A percentile compares a stretch with the other conserved stretches of the same genome.
phyloP scores from a whole-genome alignment of 2,329 filamentous ascomycete genomes.

The Hysterium pulicare region DNA sequence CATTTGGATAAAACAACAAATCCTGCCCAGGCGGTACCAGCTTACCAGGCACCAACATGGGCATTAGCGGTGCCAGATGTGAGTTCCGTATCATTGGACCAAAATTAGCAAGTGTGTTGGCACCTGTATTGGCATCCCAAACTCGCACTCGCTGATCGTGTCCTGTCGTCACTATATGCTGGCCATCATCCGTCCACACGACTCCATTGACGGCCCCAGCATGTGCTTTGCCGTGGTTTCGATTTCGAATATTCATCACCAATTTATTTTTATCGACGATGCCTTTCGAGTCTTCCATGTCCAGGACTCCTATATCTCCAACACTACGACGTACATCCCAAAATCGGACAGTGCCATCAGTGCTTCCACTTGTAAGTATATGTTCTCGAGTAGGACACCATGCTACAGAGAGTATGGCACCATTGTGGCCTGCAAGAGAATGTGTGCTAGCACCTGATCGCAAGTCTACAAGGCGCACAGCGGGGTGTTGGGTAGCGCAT shows the following conservation, averaged over 20 bases:
- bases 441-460: conserved; percentile 69
- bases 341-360: conserved; percentile 76
- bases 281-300: conserved; percentile 79
- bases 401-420: conserved; percentile 57
- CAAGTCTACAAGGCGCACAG: conserved; percentile 81
- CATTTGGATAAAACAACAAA: conserved; percentile 75
- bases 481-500: conserved; percentile 80
- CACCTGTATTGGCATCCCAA: conserved; percentile 77
- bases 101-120: conserved; percentile 86
- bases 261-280: conserved; percentile 49
- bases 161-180: conserved; percentile 72
- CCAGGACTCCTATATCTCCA: conserved; percentile 70
- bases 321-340: conserved; percentile 85
- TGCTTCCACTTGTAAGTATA: conserved; percentile 77
- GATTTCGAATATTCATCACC: conserved; percentile 40
- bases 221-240: conserved; percentile 60
- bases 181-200: conserved; percentile 77
- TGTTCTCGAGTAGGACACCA: conserved; percentile 84
- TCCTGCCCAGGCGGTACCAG: conserved; percentile 58
- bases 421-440: conserved; percentile 50
- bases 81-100: conserved; percentile 76
- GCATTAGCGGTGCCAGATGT: conserved; percentile 38
- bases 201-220: conserved; percentile 79
- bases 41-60: conserved; percentile 57
- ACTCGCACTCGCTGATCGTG: conserved; percentile 82